Conservation (phyloP, 306 rosid genomes). For the Purshia tridentata region DNA sequence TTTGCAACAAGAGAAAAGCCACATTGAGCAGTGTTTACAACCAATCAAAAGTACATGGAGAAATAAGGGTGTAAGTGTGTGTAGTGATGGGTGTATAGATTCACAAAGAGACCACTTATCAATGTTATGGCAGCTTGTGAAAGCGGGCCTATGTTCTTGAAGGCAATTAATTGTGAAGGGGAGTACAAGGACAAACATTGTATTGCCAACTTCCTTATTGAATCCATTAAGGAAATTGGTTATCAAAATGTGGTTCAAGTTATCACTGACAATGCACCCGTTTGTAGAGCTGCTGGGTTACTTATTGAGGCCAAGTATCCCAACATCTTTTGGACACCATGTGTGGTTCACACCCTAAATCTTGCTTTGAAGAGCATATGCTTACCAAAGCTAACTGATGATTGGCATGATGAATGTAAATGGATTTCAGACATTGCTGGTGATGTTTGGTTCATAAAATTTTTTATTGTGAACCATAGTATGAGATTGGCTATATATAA, state of each 20-base stretch:
- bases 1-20: neutral
- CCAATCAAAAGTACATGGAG: neutral
- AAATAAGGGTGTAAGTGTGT: no score
- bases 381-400: neutral
- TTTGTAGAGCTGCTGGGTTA: neutral
- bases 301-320: neutral
- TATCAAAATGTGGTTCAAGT: constrained; percentile 5
- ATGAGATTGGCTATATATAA: neutral
- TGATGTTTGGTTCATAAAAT: neutral
- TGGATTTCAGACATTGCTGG: neutral
- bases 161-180: neutral
- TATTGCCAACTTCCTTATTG: neutral
- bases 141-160: constrained; percentile 4
- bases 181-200: neutral
- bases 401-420: neutral
- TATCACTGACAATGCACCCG: neutral
- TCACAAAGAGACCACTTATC: neutral
- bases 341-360: constrained; percentile 2
- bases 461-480: neutral
- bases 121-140: neutral
- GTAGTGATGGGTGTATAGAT: neutral
- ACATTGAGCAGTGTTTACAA: neutral
- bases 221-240: neutral
- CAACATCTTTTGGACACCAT: constrained; percentile 9
- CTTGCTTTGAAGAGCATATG: constrained; percentile 6